Conservation (phyloP, 2,329 filamentous ascomycete species). For the Fusarium succisae region DNA sequence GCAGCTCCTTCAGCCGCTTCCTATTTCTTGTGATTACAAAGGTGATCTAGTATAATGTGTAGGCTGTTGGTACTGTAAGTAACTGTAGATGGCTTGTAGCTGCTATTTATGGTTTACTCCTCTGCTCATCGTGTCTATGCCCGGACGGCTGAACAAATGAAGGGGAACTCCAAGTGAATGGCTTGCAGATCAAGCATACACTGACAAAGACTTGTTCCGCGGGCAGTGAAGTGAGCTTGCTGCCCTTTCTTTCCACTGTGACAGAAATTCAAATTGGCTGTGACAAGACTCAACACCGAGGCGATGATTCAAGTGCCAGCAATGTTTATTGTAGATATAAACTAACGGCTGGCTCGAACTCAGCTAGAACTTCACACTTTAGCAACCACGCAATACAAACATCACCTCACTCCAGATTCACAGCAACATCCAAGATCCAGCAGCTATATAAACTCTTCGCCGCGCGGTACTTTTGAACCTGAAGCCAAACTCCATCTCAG, state of each 20-base stretch:
- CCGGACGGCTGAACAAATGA: accelerated
- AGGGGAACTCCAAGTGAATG: accelerated
- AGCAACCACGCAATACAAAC: accelerated
- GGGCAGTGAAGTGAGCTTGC: neutral
- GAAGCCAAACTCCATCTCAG: neutral
- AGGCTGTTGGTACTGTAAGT: accelerated
- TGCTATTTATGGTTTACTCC: accelerated
- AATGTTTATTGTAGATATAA: neutral
- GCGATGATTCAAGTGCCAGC: neutral
- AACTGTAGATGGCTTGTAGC: accelerated
- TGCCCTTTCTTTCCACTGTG: too few species aligned
- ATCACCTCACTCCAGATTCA: neutral
- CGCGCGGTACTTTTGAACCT: neutral
- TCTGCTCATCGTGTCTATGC: neutral
- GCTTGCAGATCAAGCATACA: accelerated
- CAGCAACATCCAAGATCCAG: neutral
- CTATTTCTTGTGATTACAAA: accelerated
- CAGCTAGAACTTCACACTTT: neutral
- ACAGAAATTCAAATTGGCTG: too few species aligned
- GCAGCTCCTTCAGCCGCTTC: neutral
- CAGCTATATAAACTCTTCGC: neutral
- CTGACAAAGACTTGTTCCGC: neutral
- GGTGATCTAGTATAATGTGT: accelerated
- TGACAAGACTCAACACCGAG: accelerated
- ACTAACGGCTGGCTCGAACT: accelerated